Conservation (phyloP, 225 moss, liverwort and hornwort species). For the Sphagnum contortum region DNA sequence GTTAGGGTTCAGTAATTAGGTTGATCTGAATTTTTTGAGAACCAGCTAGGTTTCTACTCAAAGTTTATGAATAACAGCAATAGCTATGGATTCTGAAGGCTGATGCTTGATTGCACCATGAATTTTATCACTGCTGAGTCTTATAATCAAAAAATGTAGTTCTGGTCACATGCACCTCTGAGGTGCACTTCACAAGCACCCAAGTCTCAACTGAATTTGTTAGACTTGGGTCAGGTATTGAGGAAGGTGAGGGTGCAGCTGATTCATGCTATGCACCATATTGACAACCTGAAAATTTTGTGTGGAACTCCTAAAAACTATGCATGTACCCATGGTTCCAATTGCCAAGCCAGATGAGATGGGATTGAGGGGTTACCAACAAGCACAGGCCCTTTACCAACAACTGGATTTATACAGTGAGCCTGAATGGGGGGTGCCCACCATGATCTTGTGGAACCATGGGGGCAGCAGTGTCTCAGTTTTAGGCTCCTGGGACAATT, state of each 20-base stretch:
- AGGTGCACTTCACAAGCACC: no score
- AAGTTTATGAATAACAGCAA: background rate
- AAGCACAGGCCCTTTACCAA: constrained; percentile 26
- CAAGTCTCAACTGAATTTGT: background rate
- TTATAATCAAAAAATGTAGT: no score
- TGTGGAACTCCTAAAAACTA: background rate
- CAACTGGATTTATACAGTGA: constrained; percentile 44
- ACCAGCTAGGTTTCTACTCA: background rate
- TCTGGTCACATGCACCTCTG: no score
- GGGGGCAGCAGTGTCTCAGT: constrained; percentile 78
- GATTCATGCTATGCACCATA: no score
- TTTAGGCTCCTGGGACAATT: constrained; percentile 96
- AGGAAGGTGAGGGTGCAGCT: background rate
- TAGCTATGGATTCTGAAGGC: background rate
- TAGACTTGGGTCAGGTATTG: background rate
- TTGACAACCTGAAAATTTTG: no score
- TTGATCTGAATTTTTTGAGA: background rate
- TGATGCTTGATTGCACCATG: background rate
- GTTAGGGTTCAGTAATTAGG: background rate
- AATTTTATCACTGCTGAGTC: background rate
- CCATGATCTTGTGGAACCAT: constrained; percentile 94
- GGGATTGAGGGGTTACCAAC: constrained; percentile 40
- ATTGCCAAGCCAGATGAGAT: constrained; percentile 74
- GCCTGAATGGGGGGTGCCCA: constrained; percentile 52
- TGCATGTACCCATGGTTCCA: constrained; percentile 90